Evolutionary conservation across 805 yeast species (phyloP), one percentile per base, ranked within the genome.

Genomic region (Jamesozyma lodderae): DNA sequence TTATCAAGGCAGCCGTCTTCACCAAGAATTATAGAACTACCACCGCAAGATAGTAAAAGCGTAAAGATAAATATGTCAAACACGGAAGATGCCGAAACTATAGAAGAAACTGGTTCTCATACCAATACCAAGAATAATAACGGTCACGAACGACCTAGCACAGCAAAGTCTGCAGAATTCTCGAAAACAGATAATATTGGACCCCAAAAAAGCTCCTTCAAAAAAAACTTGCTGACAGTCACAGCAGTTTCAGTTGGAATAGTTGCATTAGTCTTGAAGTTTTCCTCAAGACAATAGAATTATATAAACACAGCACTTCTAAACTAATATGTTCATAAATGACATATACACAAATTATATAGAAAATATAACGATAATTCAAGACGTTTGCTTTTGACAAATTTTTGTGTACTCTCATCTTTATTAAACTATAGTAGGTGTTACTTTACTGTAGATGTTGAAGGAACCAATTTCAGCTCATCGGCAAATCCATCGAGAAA

Each of bases 161-260:
- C 13, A 6, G 29, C 11, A 8, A 10, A 14, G 11, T 6, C 17
- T 14, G 8, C 17, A 6, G n/a, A 21, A 13, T 11, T 32, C 19
- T n/a, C 25, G 10, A 19, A 26, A n/a, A 15, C 29, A 19, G 17
- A 26, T 9, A 13, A 25, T 16, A n/a, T 10, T 16, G 16, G 27
- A 21, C 14, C 33, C n/a, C 4, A 31, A 13, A 26, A 16, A 10
- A n/a, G 11, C 5, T n/a, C 10, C 11, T 4, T 29, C 21, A 14
- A 9, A 18, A 33, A 16, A 23, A 16, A 16, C 6, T 15, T 37
- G 14, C 21, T 33, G 13, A 33, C 40, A 6, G 14, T 39, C 7
- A 33, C 46, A 2, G 41, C 46, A 1, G 38, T 42, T 6, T 42
- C 46, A 7, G 29, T 42, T 13, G 46, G 46, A 3, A 8, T 42